Evolutionary conservation across 305 asterid genomes (phyloP), one percentile per base, ranked within the genome.

Genomic region (Stenogyne calaminthoides): DNA sequence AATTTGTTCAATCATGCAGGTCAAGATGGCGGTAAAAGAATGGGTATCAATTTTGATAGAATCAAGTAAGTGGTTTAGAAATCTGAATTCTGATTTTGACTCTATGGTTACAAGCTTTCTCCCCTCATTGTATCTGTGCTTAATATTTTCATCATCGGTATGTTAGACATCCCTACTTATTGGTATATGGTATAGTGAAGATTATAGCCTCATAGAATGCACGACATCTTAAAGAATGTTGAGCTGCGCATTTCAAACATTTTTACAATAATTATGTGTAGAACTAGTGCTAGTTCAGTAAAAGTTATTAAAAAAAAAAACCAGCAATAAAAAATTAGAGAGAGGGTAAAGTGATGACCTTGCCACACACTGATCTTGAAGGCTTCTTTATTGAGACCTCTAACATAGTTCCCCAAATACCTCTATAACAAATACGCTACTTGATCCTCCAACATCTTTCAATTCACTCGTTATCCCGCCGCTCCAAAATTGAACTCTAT

Each of bases 331-430:
- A 25, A 44, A 78, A 25, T 60, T 15, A 69, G 9, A 49, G 52
- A 51, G 12, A 18, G 65, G 64, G 51, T n/a, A n/a, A 27, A 65
- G 10, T 12, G 59, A 52, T 34, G 60, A 91, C 99, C 99, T 94
- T 69, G 97, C 99, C 99, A 94, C 55, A 94, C 99, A 80, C 97
- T 94, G 90, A 94, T 88, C 80, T 94, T 94, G 57, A 94, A 92
- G 74, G 97, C 96, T 83, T 94, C 99, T 83, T 90, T 94, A 69
- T 81, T 94, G n/a, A n/a, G n/a, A n/a, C n/a, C n/a, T n/a, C n/a
- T n/a, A n/a, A n/a, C n/a, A n/a, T n/a, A n/a, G n/a, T n/a, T n/a
- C n/a, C n/a, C n/a, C n/a, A n/a, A n/a, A n/a, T n/a, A n/a, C n/a
- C n/a, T n/a, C n/a, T n/a, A n/a, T n/a, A n/a, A n/a, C n/a, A n/a